A percentile compares a stretch with the other conserved stretches of the same genome.
Conservation (phyloP, 1,139 yeast genomes). For the Blastobotrys buckinghamii region DNA sequence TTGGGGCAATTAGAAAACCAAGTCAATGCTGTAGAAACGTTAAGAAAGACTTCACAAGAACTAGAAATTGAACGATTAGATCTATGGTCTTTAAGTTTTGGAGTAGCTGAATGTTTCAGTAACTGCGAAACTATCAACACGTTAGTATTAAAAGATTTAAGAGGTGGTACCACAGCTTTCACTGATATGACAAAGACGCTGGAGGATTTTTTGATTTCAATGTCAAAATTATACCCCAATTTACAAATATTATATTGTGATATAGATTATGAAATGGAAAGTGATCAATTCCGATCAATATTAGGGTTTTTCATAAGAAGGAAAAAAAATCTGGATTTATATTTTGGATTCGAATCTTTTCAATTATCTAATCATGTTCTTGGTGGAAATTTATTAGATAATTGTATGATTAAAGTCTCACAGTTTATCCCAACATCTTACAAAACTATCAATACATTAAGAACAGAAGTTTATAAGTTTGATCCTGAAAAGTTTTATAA, state of each 20-base stretch:
- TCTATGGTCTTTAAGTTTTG: constrained; percentile 1
- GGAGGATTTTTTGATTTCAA: constrained; percentile 3
- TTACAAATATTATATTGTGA: constrained; percentile 2
- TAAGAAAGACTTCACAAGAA: neutral
- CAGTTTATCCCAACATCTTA: neutral
- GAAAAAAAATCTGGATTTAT: neutral
- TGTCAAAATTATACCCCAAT: constrained; percentile 3
- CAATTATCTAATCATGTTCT: neutral
- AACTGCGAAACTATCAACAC: neutral
- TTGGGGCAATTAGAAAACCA: constrained; percentile 3
- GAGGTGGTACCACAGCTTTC: constrained; percentile 9
- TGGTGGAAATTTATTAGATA: neutral
- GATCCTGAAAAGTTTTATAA: neutral
- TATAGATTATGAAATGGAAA: neutral
- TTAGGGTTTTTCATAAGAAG: constrained; percentile 7
- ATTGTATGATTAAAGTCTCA: neutral
- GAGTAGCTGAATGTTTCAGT: constrained; percentile 1
- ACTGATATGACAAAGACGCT: constrained; percentile 7
- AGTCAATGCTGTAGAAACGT: neutral
- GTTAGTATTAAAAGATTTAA: neutral
- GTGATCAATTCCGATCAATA: constrained; percentile 7
- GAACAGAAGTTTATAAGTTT: constrained; percentile 1
- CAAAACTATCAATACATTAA: neutral
- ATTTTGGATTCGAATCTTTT: constrained; percentile 5
- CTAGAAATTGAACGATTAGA: neutral